phyloP scores from a whole-genome alignment of 2,329 filamentous ascomycete species.

The Curvularia sp. region DNA sequence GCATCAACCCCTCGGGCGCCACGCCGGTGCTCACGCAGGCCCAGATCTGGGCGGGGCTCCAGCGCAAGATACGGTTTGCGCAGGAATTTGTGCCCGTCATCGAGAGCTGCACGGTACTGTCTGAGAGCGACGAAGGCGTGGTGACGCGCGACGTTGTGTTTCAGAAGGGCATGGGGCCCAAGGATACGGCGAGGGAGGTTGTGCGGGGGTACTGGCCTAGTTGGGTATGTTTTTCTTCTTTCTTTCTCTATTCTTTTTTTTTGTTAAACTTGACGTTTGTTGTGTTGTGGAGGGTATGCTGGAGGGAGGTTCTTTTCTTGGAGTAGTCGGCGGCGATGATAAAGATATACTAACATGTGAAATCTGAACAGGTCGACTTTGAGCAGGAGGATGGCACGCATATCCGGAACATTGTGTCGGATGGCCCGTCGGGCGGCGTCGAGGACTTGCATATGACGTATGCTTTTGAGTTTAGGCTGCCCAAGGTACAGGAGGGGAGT shows the following conservation, averaged over 20 bases:
- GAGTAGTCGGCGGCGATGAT: too few species aligned
- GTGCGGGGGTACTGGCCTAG: slow-evolving; percentile 50
- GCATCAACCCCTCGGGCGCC: slow-evolving; percentile 54
- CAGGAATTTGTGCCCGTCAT: slow-evolving; percentile 58
- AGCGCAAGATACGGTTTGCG: slow-evolving; percentile 56
- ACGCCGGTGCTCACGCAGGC: slow-evolving; percentile 48
- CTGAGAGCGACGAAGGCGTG: slow-evolving; percentile 46
- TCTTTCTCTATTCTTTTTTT: background rate
- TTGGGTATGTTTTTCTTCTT: slow-evolving; percentile 45
- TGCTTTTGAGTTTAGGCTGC: slow-evolving; percentile 54
- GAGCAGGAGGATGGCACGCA: slow-evolving; percentile 53
- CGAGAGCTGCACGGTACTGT: slow-evolving; percentile 50
- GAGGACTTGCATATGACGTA: slow-evolving; percentile 56
- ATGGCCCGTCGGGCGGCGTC: slow-evolving; percentile 45
- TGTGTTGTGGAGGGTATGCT: background rate
- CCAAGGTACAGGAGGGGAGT: slow-evolving; percentile 46
- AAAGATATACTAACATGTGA: background rate
- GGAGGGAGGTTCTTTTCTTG: too few species aligned
- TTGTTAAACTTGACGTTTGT: background rate
- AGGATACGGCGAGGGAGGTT: slow-evolving; percentile 47
- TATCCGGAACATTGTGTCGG: slow-evolving; percentile 56
- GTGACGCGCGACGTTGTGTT: slow-evolving; percentile 52
- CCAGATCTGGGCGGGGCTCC: slow-evolving; percentile 56
- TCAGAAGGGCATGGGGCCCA: slow-evolving; percentile 44
- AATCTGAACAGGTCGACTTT: slow-evolving; percentile 54